phyloP scores from a whole-genome alignment of 148 eudicot genomes.

The Silene uniflora region DNA sequence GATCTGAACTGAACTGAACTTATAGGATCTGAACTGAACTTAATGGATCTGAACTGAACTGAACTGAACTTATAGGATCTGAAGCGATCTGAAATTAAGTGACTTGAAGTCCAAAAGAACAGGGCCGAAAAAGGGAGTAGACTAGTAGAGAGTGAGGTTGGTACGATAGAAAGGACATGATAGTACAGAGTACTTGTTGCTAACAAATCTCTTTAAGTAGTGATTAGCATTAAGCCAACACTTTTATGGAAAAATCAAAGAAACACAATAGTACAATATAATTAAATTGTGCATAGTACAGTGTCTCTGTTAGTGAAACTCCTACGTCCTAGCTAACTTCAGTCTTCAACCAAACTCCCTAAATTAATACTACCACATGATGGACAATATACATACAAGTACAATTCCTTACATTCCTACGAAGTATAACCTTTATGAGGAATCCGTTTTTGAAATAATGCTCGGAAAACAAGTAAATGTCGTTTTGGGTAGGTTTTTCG shows the following conservation, averaged over 20 bases:
- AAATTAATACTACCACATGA: conserved; percentile 26
- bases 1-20: no score
- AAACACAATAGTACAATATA: neutral
- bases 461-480: no score
- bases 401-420: neutral
- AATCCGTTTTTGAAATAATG: no score
- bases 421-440: no score
- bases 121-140: no score
- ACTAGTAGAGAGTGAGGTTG: neutral
- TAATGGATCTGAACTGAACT: no score
- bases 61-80: no score
- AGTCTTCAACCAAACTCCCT: conserved; percentile 12
- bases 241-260: neutral
- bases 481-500: no score
- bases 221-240: neutral
- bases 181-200: neutral
- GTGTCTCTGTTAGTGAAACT: conserved; percentile 11
- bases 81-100: no score
- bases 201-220: neutral
- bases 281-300: neutral
- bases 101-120: no score
- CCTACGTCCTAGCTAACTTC: conserved; percentile 18
- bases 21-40: no score
- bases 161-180: neutral
- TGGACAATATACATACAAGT: conserved; percentile 6